Evolutionary conservation across 257 asterid species (phyloP).

Genomic region (Nicotiana sylvestris): DNA sequence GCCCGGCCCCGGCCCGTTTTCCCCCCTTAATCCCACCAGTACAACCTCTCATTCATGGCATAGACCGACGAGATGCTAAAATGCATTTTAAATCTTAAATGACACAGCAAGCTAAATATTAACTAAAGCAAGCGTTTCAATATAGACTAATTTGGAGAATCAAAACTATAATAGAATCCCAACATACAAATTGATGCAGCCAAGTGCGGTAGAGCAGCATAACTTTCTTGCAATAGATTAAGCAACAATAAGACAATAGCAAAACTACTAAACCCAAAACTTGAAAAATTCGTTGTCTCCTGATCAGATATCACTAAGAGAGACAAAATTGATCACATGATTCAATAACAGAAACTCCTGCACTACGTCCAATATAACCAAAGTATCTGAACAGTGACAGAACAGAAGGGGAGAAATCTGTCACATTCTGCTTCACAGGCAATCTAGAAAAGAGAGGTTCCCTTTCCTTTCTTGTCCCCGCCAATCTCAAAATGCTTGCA

Average conservation of each 20-base stretch:
- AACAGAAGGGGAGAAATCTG: background rate
- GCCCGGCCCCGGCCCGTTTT: no score
- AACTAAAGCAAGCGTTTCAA: background rate
- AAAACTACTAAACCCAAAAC: background rate
- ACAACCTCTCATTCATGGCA: no score
- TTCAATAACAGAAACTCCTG: background rate
- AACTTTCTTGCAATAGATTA: background rate
- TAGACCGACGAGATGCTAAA: no score
- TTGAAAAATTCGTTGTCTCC: background rate
- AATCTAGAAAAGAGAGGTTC: conserved; percentile 10
- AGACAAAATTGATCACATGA: background rate
- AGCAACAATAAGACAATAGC: background rate
- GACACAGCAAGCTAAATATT: no score
- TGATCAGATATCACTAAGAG: background rate
- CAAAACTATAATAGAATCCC: background rate
- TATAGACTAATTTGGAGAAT: background rate
- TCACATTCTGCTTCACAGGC: background rate
- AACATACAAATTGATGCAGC: background rate
- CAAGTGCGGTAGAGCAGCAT: background rate
- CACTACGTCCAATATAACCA: background rate
- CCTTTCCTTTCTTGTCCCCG: conserved; percentile 7
- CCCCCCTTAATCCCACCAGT: no score
- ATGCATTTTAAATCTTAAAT: no score
- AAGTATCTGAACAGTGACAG: conserved; percentile 3
- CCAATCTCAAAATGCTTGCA: conserved; percentile 17